A percentile compares a stretch with the other conserved stretches of the same genome.
These are phyloP conservation scores for Alternaria hordeiaustralica DNA, from an alignment of 2,329 filamentous ascomycete species.

Conservation along the genomic window DNA sequence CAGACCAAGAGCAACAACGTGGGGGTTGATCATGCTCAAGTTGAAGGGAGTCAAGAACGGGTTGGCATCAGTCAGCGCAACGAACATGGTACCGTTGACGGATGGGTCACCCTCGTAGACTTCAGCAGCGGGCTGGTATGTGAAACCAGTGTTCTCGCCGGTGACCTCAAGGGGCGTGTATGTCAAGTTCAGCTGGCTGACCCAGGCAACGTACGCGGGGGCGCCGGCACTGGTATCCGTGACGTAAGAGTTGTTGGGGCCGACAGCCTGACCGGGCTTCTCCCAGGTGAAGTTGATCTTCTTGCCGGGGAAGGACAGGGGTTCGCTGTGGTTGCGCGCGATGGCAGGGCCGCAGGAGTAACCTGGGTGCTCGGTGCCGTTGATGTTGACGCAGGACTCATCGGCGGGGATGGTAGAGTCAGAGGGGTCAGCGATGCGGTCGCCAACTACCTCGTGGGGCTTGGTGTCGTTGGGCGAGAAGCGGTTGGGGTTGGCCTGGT, in stretches of 20 bases:
- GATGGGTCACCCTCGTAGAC: slow-evolving; percentile 72
- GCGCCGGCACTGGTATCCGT: slow-evolving; percentile 64
- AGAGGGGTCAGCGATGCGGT: slow-evolving; percentile 63
- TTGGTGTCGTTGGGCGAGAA: slow-evolving; percentile 67
- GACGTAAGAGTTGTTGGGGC: slow-evolving; percentile 83
- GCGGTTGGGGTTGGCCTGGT: slow-evolving; percentile 77
- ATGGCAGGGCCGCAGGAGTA: slow-evolving; percentile 70
- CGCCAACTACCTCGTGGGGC: slow-evolving; percentile 69
- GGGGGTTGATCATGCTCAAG: slow-evolving; percentile 73
- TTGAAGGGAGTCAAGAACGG: slow-evolving; percentile 78
- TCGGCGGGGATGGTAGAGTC: slow-evolving; percentile 54
- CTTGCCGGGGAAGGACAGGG: slow-evolving; percentile 76
- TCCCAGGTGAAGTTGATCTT: slow-evolving; percentile 78
- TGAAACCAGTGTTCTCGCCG: slow-evolving; percentile 65
- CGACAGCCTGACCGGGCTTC: slow-evolving; percentile 68
- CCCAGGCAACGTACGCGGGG: slow-evolving; percentile 76
- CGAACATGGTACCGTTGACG: slow-evolving; percentile 80
- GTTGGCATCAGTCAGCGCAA: slow-evolving; percentile 75
- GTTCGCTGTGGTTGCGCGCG: slow-evolving; percentile 70
- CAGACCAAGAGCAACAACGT: slow-evolving; percentile 75
- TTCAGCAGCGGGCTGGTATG: slow-evolving; percentile 73
- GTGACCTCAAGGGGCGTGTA: slow-evolving; percentile 69
- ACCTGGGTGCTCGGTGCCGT: slow-evolving; percentile 59
- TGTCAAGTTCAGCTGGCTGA: slow-evolving; percentile 69
- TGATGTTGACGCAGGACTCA: slow-evolving; percentile 65